phyloP scores from a whole-genome alignment of 148 eudicot genomes.

The Hydrangea macrophylla region DNA sequence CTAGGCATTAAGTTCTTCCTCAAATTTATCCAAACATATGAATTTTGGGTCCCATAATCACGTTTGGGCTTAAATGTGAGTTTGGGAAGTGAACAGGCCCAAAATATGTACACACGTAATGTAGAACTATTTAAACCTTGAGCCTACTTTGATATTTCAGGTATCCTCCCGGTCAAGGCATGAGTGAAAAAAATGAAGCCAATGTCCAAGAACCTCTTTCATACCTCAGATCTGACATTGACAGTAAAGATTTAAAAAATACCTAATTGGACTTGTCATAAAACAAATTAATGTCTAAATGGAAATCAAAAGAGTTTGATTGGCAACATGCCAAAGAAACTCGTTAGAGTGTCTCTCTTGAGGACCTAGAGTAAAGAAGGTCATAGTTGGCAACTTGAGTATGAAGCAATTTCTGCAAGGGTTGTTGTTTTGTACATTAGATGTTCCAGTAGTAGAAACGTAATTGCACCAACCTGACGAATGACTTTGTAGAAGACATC shows the following conservation, averaged over 20 bases:
- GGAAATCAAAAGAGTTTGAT: neutral
- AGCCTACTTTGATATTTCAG: neutral
- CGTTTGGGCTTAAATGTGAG: no score
- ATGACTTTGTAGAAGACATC: constrained; percentile 80
- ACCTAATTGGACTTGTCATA: neutral
- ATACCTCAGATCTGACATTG: neutral
- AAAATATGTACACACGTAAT: no score
- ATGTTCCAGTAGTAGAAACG: neutral
- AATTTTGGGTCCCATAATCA: no score
- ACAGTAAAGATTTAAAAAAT: neutral
- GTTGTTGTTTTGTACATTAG: neutral
- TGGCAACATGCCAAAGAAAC: neutral
- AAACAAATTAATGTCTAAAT: no score
- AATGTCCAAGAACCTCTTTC: neutral
- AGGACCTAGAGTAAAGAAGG: neutral
- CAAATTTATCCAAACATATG: no score
- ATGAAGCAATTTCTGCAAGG: constrained; percentile 5
- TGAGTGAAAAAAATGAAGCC: neutral
- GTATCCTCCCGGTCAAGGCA: neutral
- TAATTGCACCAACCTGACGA: constrained; percentile 60
- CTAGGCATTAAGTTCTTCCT: no score
- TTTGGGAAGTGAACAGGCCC: no score
- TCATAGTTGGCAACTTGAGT: neutral
- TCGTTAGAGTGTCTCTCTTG: neutral
- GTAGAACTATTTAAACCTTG: no score